Conservation (phyloP, 768 basidiomycete genomes). For the Lactarius trivialis region DNA sequence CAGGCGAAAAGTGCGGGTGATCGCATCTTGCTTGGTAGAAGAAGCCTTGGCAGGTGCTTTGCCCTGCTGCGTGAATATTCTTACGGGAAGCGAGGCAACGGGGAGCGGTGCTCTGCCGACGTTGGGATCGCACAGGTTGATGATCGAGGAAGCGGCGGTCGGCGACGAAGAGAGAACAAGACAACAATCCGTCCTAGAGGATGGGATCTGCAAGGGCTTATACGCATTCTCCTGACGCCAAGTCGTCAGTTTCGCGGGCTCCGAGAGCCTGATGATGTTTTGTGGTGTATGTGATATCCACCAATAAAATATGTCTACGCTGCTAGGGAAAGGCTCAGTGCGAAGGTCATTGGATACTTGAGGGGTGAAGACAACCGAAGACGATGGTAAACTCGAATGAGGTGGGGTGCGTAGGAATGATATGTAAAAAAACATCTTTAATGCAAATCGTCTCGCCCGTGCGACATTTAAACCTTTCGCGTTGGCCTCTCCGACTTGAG, state of each 20-base stretch:
- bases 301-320: slow-evolving; percentile 61
- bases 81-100: slow-evolving; percentile 65
- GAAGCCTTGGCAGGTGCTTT: slow-evolving; percentile 8
- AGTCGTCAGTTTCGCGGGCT: slow-evolving; percentile 61
- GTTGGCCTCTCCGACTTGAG: neutral
- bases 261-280: slow-evolving; percentile 29
- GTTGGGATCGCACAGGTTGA: slow-evolving; percentile 39
- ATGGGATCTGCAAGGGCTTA: slow-evolving; percentile 67
- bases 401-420: slow-evolving; percentile 89
- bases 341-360: slow-evolving; percentile 88
- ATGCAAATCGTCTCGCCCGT: neutral
- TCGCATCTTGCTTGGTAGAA: slow-evolving; percentile 56
- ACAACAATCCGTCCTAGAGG: slow-evolving; percentile 43
- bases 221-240: slow-evolving; percentile 66
- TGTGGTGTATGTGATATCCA: slow-evolving; percentile 40
- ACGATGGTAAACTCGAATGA: slow-evolving; percentile 37
- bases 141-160: slow-evolving; percentile 26
- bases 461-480: neutral
- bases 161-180: slow-evolving; percentile 49
- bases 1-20: slow-evolving; percentile 50
- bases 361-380: slow-evolving; percentile 57
- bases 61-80: slow-evolving; percentile 30
- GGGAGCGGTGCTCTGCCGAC: slow-evolving; percentile 48
- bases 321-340: slow-evolving; percentile 55
- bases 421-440: slow-evolving; percentile 75